Evolutionary conservation across 768 basidiomycete species (phyloP).

Genomic region (Saitozyma podzolica): DNA sequence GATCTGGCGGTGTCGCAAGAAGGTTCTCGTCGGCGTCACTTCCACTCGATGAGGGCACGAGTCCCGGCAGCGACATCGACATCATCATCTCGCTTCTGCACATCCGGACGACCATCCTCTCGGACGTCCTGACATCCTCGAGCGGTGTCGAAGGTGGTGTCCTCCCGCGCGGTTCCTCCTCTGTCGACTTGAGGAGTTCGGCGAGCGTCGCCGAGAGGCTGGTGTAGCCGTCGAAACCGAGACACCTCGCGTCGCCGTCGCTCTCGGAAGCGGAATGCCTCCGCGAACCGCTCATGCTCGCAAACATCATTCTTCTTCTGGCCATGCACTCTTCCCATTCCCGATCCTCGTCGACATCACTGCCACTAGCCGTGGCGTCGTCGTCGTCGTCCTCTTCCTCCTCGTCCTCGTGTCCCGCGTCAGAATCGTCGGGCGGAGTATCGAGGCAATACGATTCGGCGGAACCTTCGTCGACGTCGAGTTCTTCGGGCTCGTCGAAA

Average conservation of each 20-base stretch:
- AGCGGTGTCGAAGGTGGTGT: too few relatives aligned
- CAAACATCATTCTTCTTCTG: slow-evolving; percentile 47
- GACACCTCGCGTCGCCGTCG: slow-evolving; percentile 13
- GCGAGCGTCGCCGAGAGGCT: slow-evolving; percentile 39
- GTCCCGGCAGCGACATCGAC: too few relatives aligned
- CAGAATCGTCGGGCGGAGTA: neutral
- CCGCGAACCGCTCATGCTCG: slow-evolving; percentile 24
- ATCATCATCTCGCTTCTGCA: too few relatives aligned
- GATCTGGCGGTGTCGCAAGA: too few relatives aligned
- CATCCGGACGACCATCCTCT: too few relatives aligned
- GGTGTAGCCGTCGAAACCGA: slow-evolving; percentile 43
- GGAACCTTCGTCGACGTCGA: slow-evolving; percentile 1
- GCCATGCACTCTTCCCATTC: slow-evolving; percentile 50
- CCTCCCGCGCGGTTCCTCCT: neutral
- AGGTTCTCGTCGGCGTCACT: too few relatives aligned
- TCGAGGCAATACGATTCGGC: neutral
- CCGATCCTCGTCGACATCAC: slow-evolving; percentile 22
- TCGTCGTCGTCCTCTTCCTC: slow-evolving; percentile 11
- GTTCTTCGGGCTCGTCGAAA: slow-evolving; percentile 9
- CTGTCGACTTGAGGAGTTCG: slow-evolving; percentile 11
- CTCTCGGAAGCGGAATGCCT: neutral
- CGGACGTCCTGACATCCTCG: too few relatives aligned
- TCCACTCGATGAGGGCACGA: too few relatives aligned
- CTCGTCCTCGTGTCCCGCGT: slow-evolving; percentile 10
- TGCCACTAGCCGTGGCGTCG: slow-evolving; percentile 9